Base-by-base conservation (phyloP, 495 filamentous ascomycete genomes). In the Letharia lupina region DNA sequence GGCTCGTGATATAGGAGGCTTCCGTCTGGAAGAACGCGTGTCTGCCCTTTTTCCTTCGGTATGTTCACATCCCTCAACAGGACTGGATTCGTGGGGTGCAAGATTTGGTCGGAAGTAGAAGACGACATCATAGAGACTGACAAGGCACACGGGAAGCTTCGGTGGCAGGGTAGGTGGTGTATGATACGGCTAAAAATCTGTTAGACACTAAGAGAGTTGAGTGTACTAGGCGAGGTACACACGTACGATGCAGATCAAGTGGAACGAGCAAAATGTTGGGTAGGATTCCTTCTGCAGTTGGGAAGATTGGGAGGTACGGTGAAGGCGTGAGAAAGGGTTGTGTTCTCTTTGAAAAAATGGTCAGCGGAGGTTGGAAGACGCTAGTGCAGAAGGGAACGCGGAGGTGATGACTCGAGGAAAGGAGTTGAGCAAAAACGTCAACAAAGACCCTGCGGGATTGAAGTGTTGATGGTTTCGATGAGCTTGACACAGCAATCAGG, bases 41-140 rank as follows among this genome's bases (percentile, higher is more conserved):
- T 62, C 60, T 35, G 41, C 15, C 60, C 60, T 7, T 35, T 33
- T 13, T 62, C 60, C 11, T 13, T 42, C 8, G 60, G 60, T n/a
- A 23, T 23, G 23, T 35, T 47, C 4, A 33, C 4, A 6, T 33
- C 60, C 31, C 37, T 57, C 33, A 20, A 4, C 18, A 44, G 3
- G 2, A 11, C 15, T 8, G 60, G 60, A 33, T 62, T 62, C 28
- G 1, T 16, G 28, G 60, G 60, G 31, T 48, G 23, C 41, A 57
- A 11, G 28, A 31, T 9, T 8, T 35, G 4, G 1, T 35, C 18
- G 6, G 31, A 33, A 9, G 10, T 54, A 31, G 3, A 15, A 3
- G 11, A 1, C 2, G 50, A 33, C 50, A 54, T 54, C 3, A 5
- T 54, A 10, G 28, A 48, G 9, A 23, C n/a, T 6, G 47, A 23